Percentiles rank a stretch among this genome's conserved stretches.
Conservation (phyloP, 345 rosid species). For the Sapria himalayana region DNA sequence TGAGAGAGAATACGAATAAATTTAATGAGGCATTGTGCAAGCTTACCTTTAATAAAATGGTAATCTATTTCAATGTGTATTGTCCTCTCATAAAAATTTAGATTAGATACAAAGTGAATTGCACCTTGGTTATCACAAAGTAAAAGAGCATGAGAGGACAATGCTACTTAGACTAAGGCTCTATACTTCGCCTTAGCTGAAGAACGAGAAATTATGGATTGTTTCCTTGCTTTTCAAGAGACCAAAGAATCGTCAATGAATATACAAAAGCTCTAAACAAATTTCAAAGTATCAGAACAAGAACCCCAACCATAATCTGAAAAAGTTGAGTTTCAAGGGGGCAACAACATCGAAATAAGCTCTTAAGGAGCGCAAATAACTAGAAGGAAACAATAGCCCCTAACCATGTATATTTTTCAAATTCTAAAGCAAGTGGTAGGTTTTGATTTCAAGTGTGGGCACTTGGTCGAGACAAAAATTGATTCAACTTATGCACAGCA, state of each 20-base stretch:
- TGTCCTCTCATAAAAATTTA: too few relatives aligned
- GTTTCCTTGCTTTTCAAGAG: background rate
- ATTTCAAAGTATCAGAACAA: background rate
- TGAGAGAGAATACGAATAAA: too few relatives aligned
- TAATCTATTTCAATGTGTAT: too few relatives aligned
- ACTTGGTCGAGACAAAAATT: background rate
- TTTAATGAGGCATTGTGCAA: too few relatives aligned
- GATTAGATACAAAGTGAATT: too few relatives aligned
- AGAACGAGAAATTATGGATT: background rate
- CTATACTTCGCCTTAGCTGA: background rate
- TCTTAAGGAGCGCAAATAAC: background rate
- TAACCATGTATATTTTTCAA: background rate
- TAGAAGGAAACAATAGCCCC: background rate
- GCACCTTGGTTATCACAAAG: too few relatives aligned
- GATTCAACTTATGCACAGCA: background rate
- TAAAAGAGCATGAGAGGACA: too few relatives aligned
- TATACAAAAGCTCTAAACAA: background rate
- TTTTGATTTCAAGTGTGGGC: background rate
- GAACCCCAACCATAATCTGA: background rate
- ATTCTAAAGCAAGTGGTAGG: background rate
- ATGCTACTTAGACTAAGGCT: background rate
- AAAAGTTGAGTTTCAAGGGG: too few relatives aligned
- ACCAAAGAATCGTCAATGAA: background rate
- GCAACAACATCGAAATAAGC: too few relatives aligned
- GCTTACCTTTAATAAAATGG: too few relatives aligned